Evolutionary conservation across 495 filamentous ascomycete species (phyloP), one percentile per base, ranked within the genome.

Genomic region (Entonaema liquescens): DNA sequence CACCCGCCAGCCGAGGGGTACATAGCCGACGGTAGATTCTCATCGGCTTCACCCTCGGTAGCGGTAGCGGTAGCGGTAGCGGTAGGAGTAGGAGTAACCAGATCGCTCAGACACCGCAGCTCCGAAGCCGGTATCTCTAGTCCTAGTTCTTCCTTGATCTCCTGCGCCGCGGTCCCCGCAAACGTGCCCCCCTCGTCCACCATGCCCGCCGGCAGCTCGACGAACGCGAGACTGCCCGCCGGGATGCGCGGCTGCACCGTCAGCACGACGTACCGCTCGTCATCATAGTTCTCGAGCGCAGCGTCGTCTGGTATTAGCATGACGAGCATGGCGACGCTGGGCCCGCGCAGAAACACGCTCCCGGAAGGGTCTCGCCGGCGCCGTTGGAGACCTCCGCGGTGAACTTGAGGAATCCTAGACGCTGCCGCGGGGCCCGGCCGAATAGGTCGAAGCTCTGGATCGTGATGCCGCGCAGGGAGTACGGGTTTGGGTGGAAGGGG

Each of bases 181-280:
- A 97, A 97, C 3, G 85, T 88, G 23, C 91, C 91, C 40, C 79
- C 83, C 65, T 92, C 89, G 72, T 97, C 93, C 7, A 97, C 86
- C 93, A 97, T 97, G 5, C 94, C 94, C 0, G 94, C 94, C 0
- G 94, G 94, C 19, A 97, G 82, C 76, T 97, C 94, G 12, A 89
- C 81, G 70, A 97, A 90, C 8, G 85, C 84, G 8, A 97, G 80
- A 5, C 89, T 90, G 0, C 91, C 93, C 9, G 91, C 92, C 0
- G 94, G 87, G 19, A 96, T 84, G 36, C 94, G 91, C 25, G 94
- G 90, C 75, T 97, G 94, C 31, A 96, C 83, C 1, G 94, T 94
- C 36, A 97, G 78, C 26, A 97, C 81, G 2, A 89, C 93, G 68
- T 89, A 85, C 74, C 92, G 90, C 62, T 91, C 76, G 21, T 85